Conservation (phyloP, 1,284 basidiomycete genomes). For the Sanghuangporus baumii region DNA sequence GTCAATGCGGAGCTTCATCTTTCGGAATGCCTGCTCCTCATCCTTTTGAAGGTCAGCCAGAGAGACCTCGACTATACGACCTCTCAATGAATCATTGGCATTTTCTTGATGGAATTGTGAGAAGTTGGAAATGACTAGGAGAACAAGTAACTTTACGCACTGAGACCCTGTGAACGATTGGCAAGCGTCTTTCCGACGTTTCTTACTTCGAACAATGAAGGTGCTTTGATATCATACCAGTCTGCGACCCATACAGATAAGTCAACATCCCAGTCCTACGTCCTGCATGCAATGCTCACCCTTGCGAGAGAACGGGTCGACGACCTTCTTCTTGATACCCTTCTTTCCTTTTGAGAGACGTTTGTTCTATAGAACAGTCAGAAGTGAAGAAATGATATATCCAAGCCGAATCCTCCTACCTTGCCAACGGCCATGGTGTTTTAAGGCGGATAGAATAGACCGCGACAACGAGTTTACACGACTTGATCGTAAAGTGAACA, state of each 20-base stretch:
- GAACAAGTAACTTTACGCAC: conserved; percentile 49
- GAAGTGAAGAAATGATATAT: conserved; percentile 7
- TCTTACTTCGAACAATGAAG: conserved; percentile 95
- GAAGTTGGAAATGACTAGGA: not conserved
- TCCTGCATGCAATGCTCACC: conserved; percentile 41
- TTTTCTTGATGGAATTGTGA: conserved; percentile 61
- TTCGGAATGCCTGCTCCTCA: conserved; percentile 99
- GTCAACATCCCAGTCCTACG: not conserved
- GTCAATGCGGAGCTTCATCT: conserved; percentile 98
- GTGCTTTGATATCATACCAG: conserved; percentile 99
- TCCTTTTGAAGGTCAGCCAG: conserved; percentile 99
- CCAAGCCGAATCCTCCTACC: conserved; percentile 35
- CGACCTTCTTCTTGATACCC: conserved; percentile 99
- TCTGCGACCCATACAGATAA: conserved; percentile 43
- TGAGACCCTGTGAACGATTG: conserved; percentile 97
- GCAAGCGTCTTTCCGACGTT: conserved; percentile 99
- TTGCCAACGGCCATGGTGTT: conserved; percentile 88
- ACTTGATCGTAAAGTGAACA: conserved; percentile 18
- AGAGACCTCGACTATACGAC: conserved; percentile 94
- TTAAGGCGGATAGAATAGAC: conserved; percentile 39
- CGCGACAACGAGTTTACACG: conserved; percentile 43
- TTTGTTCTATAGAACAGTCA: conserved; percentile 70
- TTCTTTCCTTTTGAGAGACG: conserved; percentile 99
- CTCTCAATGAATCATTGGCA: conserved; percentile 97
- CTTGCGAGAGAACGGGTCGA: conserved; percentile 99